Evolutionary conservation across 106 monocot genomes (phyloP).

Genomic region (Alisma plantagoaquatica): DNA sequence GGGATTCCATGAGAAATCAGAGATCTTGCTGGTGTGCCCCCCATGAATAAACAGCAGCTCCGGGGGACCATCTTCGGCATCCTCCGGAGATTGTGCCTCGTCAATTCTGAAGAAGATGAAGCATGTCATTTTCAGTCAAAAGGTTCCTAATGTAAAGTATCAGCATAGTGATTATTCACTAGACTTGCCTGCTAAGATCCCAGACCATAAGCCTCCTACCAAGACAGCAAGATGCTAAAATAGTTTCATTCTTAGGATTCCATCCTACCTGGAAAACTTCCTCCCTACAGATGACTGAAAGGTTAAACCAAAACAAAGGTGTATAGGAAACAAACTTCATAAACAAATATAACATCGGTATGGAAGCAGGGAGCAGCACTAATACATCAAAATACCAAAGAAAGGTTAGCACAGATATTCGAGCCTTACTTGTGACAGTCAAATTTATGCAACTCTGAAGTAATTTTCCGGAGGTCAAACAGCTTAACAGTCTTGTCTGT

Average conservation of each 20-base stretch:
- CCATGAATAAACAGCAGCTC: slow-evolving; percentile 94
- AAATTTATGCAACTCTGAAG: slow-evolving; percentile 60
- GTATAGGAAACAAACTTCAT: no score
- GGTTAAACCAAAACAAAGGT: no score
- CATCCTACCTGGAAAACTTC: slow-evolving; percentile 99
- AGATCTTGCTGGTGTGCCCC: slow-evolving; percentile 97
- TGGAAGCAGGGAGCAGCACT: neutral
- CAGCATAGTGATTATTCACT: neutral
- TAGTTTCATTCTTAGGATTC: slow-evolving; percentile 97
- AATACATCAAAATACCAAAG: neutral
- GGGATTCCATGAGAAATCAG: slow-evolving; percentile 98
- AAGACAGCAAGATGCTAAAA: slow-evolving; percentile 91
- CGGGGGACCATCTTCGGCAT: slow-evolving; percentile 90
- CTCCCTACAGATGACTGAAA: slow-evolving; percentile 35
- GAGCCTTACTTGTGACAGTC: slow-evolving; percentile 76
- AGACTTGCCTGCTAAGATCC: slow-evolving; percentile 93
- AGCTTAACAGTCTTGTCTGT: slow-evolving; percentile 98
- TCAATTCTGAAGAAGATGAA: slow-evolving; percentile 50
- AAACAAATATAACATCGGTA: neutral
- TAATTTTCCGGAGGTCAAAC: slow-evolving; percentile 93
- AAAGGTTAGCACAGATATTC: neutral
- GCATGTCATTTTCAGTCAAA: no score
- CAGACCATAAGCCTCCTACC: slow-evolving; percentile 98
- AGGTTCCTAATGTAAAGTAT: no score
- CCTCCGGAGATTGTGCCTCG: slow-evolving; percentile 77